These are phyloP conservation scores for Lactifluus echinatus DNA, from an alignment of 768 basidiomycete genomes.

Conservation along the genomic window DNA sequence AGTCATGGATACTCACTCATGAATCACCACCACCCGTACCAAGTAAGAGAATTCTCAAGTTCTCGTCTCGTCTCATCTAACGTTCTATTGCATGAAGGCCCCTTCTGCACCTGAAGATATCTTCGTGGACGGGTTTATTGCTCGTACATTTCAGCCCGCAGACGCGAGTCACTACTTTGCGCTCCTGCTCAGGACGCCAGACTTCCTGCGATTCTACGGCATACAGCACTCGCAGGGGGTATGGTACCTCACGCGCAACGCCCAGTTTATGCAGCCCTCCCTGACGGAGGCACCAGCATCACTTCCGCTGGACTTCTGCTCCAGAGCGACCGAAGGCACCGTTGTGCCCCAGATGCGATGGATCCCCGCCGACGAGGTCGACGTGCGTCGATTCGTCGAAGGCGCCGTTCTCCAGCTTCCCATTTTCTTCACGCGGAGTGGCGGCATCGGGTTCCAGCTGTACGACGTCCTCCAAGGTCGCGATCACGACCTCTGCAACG, in stretches of 20 bases:
- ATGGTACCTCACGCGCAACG: background rate
- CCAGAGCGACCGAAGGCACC: background rate
- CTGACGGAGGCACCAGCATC: background rate
- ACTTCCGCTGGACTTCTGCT: background rate
- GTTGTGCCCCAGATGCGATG: conserved; percentile 10
- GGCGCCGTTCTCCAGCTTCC: background rate
- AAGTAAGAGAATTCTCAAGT: background rate
- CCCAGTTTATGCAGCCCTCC: background rate
- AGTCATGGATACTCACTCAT: background rate
- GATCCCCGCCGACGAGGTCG: conserved; percentile 1
- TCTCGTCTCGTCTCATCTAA: background rate
- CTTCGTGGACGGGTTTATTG: background rate
- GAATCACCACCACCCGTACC: background rate
- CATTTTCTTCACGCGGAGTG: background rate
- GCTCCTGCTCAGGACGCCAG: background rate
- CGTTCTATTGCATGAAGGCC: background rate
- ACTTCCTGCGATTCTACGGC: background rate
- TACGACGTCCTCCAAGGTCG: conserved; percentile 2
- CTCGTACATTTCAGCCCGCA: background rate
- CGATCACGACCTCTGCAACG: background rate
- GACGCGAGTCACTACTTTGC: background rate
- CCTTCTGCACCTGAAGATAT: background rate
- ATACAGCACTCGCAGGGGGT: background rate
- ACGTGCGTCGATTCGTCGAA: conserved; percentile 2
- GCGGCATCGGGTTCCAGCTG: background rate